Conservation (phyloP, 805 yeast genomes). For the Ogataea salicorniae region DNA sequence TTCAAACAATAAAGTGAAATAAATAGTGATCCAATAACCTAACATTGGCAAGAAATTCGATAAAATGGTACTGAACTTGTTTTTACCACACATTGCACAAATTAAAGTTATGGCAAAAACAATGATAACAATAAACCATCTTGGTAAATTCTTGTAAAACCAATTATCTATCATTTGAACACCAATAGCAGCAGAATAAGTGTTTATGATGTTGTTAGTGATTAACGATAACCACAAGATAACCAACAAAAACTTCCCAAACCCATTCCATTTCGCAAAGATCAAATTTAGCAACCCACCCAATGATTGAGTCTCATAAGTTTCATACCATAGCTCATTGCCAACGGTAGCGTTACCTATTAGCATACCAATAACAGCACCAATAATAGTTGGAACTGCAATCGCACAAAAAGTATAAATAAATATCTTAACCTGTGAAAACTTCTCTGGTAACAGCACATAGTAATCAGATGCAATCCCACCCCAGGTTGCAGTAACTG, state of each 20-base stretch:
- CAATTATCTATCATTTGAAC: constrained; percentile 54
- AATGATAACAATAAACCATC: constrained; percentile 70
- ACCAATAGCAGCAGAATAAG: constrained; percentile 78
- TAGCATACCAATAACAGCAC: constrained; percentile 69
- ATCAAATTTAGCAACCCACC: constrained; percentile 71
- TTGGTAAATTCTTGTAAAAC: constrained; percentile 56
- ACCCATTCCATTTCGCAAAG: constrained; percentile 66
- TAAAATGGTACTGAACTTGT: constrained; percentile 65
- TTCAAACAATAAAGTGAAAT: constrained; percentile 62
- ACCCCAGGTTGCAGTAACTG: constrained; percentile 87
- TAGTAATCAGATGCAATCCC: constrained; percentile 82
- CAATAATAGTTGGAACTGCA: constrained; percentile 67
- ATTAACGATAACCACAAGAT: constrained; percentile 68
- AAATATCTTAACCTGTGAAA: constrained; percentile 52
- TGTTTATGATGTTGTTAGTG: constrained; percentile 76
- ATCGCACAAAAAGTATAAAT: constrained; percentile 61
- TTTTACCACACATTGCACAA: constrained; percentile 70
- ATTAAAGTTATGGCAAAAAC: constrained; percentile 61
- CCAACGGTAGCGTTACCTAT: constrained; percentile 61
- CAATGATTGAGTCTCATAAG: constrained; percentile 56
- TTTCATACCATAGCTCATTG: constrained; percentile 50
- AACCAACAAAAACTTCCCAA: constrained; percentile 71
- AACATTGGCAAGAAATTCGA: constrained; percentile 86
- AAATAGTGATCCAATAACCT: constrained; percentile 87
- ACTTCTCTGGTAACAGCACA: constrained; percentile 69